Evolutionary conservation across 2,329 filamentous ascomycete species (phyloP), one percentile per base, ranked within the genome.

Genomic region (Apiospora marii): DNA sequence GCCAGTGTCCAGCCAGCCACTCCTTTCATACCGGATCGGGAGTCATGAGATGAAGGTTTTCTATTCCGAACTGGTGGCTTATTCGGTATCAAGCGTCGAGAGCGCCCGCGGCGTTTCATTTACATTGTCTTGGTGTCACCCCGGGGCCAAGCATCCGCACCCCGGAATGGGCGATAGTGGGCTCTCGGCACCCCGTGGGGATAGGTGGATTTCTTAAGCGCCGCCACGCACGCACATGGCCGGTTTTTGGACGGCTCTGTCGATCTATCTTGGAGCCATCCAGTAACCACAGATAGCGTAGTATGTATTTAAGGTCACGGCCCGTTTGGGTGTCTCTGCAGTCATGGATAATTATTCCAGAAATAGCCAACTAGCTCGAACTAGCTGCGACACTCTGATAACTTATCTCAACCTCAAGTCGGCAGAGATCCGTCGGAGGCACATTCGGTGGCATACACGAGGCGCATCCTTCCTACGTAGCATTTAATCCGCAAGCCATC

Each of bases 121-220:
- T 30, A 68, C 30, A 68, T 41, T 22, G 67, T 68, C 67, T 48
- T 48, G 67, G 67, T 46, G 27, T 48, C 22, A 48, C 49, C 7
- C 46, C 46, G 68, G 68, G 48, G 22, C n/a, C 30, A 24, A 51
- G 24, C 16, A 34, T 70, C 68, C 68, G 68, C 46, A 37, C n/a
- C 44, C 44, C 68, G 68, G 48, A 70, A 70, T 43, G 48, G 48
- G 68, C 49, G 34, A 58, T 70, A 70, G 48, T 41, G 48, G 19
- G 22, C 10, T 27, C 68, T 70, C 48, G 48, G 67, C 41, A 41
- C 58, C 34, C 34, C 58, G 34, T 64, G 58, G 58, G 58, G 58
- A 64, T 64, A 64, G 58, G 58, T 64, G 58, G 58, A 24, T n/a
- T 64, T 64, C 34, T 22, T 41, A 64, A 41, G 34, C 58, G 58